Evolutionary conservation across 768 basidiomycete species (phyloP), one percentile per base, ranked within the genome.

Genomic region (Cyathus striatus): DNA sequence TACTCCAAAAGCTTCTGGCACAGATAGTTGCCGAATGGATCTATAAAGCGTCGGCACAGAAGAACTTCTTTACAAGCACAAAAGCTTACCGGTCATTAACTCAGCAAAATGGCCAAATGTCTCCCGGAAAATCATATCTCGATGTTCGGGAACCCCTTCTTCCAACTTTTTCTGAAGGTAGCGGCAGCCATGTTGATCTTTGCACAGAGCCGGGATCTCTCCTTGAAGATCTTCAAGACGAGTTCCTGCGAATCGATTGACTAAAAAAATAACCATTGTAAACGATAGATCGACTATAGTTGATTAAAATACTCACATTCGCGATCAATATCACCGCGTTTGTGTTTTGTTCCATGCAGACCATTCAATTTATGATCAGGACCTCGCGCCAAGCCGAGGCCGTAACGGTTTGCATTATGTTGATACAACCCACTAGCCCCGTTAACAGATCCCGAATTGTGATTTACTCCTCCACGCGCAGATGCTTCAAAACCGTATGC

Each of bases 151-250:
- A 46, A 86, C 80, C 43, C 90, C 90, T 58, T 99, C 96, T 61
- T 99, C 96, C 20, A 99, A 76, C 66, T 98, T 97, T 81, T 98
- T 98, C 67, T 99, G 96, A 44, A 99, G 69, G 60, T 97, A 99
- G 25, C 96, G 81, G 59, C 96, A 99, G 2, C 96, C 96, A 63
- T 98, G 95, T 64, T 99, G 96, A 64, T 99, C 96, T 62, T 98
- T 98, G 79, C 96, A 98, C 14, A 99, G 66, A 1, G 80, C 72
- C 12, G 92, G 82, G 46, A 99, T 95, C 64, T 99, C 95, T 45
- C 95, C 95, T 51, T 88, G 85, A 18, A 99, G 69, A 56, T 99
- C 96, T 59, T 99, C 96, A 42, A 99, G 73, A 33, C 93, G 83
- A 23, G 92, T 94, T 5, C 95, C 95, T 23, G 95, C 86, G 60